Percentiles rank a stretch among this genome's conserved stretches.
These are phyloP conservation scores for Talaromyces albobiverticillius DNA, from an alignment of 2,329 filamentous ascomycete genomes.

Conservation along the genomic window DNA sequence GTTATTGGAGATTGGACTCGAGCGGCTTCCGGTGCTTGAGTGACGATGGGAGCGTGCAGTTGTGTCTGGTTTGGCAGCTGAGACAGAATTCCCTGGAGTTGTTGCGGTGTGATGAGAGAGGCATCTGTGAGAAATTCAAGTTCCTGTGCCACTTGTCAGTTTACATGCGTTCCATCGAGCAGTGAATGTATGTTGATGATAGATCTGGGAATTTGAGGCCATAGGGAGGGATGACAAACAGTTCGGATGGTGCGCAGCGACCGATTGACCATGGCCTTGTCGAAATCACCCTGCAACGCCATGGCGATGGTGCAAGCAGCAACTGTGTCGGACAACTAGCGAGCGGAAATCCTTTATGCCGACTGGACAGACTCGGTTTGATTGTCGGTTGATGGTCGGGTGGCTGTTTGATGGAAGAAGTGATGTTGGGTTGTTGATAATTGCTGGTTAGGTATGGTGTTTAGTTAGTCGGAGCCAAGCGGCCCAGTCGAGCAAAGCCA, in stretches of 20 bases:
- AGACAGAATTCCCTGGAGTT: constrained; percentile 70
- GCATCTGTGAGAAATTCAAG: constrained; percentile 85
- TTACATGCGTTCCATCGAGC: not conserved
- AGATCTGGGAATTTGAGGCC: not conserved
- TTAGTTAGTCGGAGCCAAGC: not conserved
- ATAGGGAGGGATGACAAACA: constrained; percentile 48
- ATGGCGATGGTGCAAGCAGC: constrained; percentile 21
- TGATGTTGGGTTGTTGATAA: not conserved
- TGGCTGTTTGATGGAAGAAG: constrained; percentile 2
- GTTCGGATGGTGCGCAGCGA: constrained; percentile 85
- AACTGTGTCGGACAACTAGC: not conserved
- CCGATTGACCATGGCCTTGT: constrained; percentile 68
- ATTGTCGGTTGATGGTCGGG: not conserved
- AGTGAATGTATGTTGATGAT: not conserved
- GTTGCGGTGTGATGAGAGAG: constrained; percentile 70
- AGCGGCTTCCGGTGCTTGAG: constrained; percentile 21
- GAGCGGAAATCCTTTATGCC: not conserved
- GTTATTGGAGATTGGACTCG: constrained; percentile 17
- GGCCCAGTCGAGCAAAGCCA: too few relatives aligned
- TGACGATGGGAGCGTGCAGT: constrained; percentile 29
- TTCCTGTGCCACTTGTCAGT: constrained; percentile 58
- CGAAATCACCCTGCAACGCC: constrained; percentile 33
- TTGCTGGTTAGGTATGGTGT: not conserved
- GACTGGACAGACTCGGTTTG: not conserved
- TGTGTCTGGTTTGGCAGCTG: constrained; percentile 60